phyloP scores from a whole-genome alignment of 1,284 basidiomycete species.

The Cutaneotrichosporon sp. region DNA sequence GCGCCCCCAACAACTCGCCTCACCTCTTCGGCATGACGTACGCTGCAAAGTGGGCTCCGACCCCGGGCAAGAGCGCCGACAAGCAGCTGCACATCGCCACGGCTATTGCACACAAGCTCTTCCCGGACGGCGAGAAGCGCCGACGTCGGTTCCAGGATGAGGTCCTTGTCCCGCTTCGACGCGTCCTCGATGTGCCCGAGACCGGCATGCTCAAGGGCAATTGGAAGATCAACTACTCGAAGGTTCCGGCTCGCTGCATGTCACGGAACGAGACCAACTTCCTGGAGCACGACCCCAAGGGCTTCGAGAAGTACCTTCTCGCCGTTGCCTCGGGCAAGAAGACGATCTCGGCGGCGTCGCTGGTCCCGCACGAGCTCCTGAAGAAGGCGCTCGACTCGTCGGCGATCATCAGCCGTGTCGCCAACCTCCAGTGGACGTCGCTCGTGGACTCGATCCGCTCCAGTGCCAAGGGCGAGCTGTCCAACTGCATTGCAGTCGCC shows the following conservation, averaged over 20 bases:
- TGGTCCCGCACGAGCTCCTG: constrained; percentile 37
- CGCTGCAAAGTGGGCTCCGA: constrained; percentile 70
- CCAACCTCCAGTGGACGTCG: constrained; percentile 67
- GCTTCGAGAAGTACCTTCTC: constrained; percentile 62
- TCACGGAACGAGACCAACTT: constrained; percentile 60
- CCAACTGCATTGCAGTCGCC: constrained; percentile 67
- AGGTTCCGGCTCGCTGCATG: constrained; percentile 66
- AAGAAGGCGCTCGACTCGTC: constrained; percentile 20
- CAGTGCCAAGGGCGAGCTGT: constrained; percentile 57
- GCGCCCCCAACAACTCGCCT: constrained; percentile 26
- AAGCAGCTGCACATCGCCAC: constrained; percentile 65
- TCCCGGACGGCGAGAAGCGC: constrained; percentile 41
- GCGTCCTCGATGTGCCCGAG: constrained; percentile 59
- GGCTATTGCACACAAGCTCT: constrained; percentile 62
- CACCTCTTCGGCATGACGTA: constrained; percentile 59
- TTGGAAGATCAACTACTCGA: constrained; percentile 59
- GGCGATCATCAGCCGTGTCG: constrained; percentile 45
- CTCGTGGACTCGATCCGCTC: constrained; percentile 61
- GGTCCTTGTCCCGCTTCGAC: constrained; percentile 60
- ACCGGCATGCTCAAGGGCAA: constrained; percentile 59
- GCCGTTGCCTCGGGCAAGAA: constrained; percentile 59
- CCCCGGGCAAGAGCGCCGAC: constrained; percentile 63
- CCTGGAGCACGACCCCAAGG: constrained; percentile 60
- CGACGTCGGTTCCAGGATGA: constrained; percentile 45
- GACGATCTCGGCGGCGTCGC: constrained; percentile 32